Evolutionary conservation across 768 basidiomycete species (phyloP).

Genomic region (Lentinula detonsa): DNA sequence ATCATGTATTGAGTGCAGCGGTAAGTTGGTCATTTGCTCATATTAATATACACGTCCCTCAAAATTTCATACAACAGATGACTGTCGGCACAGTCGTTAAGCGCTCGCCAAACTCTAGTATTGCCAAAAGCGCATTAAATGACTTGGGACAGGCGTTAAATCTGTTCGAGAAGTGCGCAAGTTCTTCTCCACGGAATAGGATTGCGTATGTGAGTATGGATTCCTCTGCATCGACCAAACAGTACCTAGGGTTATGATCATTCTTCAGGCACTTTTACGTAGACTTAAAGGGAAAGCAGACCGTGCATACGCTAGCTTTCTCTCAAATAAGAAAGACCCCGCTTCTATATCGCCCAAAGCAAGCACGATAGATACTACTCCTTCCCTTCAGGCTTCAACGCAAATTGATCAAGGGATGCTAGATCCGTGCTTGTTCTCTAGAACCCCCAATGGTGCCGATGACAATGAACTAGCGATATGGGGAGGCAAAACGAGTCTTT

Average conservation of each 20-base stretch:
- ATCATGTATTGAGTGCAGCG: constrained; percentile 32
- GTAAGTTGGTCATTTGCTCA: constrained; percentile 6
- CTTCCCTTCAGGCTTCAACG: background rate
- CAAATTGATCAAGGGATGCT: background rate
- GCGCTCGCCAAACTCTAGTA: constrained; percentile 42
- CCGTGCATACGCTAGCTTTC: constrained; percentile 25
- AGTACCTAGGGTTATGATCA: background rate
- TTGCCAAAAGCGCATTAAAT: constrained; percentile 42
- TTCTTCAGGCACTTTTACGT: constrained; percentile 32
- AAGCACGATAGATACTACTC: background rate
- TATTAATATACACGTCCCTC: background rate
- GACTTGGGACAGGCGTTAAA: constrained; percentile 42
- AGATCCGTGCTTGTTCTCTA: constrained; percentile 1
- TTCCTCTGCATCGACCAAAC: background rate
- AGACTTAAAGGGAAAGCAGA: constrained; percentile 41
- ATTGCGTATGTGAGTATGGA: constrained; percentile 33
- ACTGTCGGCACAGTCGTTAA: constrained; percentile 58
- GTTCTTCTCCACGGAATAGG: constrained; percentile 38
- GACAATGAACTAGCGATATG: constrained; percentile 49
- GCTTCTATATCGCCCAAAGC: constrained; percentile 4
- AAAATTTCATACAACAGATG: constrained; percentile 28
- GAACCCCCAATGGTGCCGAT: constrained; percentile 18
- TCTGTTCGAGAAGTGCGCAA: constrained; percentile 39
- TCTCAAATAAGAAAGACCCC: constrained; percentile 8
- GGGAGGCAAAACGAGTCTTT: constrained; percentile 43